Percentiles rank a stretch among this genome's conserved stretches.
These are phyloP conservation scores for Carallia pectinifolia DNA, from an alignment of 345 rosid genomes.

Conservation along the genomic window DNA sequence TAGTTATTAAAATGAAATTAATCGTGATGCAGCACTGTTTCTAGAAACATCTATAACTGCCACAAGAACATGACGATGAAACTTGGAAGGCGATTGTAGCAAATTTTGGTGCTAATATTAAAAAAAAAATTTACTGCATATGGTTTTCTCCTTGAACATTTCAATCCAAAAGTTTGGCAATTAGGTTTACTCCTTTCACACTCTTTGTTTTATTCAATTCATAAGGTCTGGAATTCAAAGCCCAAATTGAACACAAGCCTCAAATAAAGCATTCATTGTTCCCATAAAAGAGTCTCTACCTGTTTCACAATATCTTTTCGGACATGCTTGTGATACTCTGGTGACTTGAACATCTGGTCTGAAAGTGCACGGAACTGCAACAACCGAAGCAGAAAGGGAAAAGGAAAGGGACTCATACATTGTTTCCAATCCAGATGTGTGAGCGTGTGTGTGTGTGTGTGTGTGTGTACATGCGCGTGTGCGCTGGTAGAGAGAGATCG, in stretches of 20 bases:
- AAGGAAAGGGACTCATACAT: not conserved
- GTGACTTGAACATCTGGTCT: slow-evolving; percentile 79
- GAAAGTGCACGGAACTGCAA: slow-evolving; percentile 93
- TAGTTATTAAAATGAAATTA: no score
- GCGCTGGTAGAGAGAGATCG: not conserved
- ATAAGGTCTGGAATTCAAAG: not conserved
- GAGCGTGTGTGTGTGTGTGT: no score
- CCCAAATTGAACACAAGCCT: not conserved
- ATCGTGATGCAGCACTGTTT: no score
- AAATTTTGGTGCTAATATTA: no score
- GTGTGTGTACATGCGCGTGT: no score
- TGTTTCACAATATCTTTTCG: slow-evolving; percentile 82
- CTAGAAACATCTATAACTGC: no score
- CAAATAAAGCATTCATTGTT: slow-evolving; percentile 8
- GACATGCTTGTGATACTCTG: slow-evolving; percentile 92
- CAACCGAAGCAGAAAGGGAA: not conserved
- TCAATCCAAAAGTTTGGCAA: no score
- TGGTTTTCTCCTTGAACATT: no score
- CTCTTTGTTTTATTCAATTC: not conserved
- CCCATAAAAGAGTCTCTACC: slow-evolving; percentile 41
- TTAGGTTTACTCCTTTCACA: no score
- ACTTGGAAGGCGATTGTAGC: no score
- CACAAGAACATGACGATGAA: no score
- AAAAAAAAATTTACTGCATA: no score
- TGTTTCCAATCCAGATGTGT: not conserved